A percentile compares a stretch with the other conserved stretches of the same genome.
Evolutionary conservation across 148 eudicot genomes (phyloP).

Genomic region (Nyssa sinensis): DNA sequence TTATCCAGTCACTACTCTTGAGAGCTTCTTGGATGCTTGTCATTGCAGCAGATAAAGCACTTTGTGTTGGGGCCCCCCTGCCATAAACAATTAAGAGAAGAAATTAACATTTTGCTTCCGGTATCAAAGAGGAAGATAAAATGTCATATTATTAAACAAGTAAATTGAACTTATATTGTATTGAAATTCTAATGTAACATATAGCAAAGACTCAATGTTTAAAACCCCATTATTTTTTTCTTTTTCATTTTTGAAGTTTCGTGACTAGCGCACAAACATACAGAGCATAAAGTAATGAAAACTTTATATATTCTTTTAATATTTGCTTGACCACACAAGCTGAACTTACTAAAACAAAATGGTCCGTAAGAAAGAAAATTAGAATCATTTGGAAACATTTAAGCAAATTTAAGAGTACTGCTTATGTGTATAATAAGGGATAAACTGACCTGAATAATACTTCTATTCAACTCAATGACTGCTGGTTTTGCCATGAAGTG

Average conservation of each 20-base stretch:
- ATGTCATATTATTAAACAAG: neutral
- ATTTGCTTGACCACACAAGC: neutral
- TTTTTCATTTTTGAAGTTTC: neutral
- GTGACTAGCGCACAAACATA: neutral
- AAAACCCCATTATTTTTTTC: neutral
- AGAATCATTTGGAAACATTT: neutral
- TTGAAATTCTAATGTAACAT: neutral
- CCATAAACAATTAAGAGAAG: slow-evolving; percentile 43
- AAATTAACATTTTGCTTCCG: neutral
- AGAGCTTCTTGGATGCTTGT: slow-evolving; percentile 79
- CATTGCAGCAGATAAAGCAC: slow-evolving; percentile 60
- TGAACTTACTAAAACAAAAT: neutral
- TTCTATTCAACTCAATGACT: slow-evolving; percentile 70
- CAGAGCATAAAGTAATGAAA: neutral
- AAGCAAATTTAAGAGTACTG: neutral
- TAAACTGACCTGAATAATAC: slow-evolving; percentile 69
- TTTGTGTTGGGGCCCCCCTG: slow-evolving; percentile 76
- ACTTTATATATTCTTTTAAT: no score
- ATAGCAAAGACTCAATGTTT: neutral
- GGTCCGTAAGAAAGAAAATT: neutral
- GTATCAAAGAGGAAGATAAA: slow-evolving; percentile 3
- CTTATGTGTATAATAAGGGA: neutral
- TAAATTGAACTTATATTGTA: neutral
- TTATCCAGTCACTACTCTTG: slow-evolving; percentile 73
- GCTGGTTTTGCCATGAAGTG: slow-evolving; percentile 90